Evolutionary conservation across 108 stramenopile genomes (phyloP), one percentile per base, ranked within the genome.

Genomic region (Discostella stelligeroides): DNA sequence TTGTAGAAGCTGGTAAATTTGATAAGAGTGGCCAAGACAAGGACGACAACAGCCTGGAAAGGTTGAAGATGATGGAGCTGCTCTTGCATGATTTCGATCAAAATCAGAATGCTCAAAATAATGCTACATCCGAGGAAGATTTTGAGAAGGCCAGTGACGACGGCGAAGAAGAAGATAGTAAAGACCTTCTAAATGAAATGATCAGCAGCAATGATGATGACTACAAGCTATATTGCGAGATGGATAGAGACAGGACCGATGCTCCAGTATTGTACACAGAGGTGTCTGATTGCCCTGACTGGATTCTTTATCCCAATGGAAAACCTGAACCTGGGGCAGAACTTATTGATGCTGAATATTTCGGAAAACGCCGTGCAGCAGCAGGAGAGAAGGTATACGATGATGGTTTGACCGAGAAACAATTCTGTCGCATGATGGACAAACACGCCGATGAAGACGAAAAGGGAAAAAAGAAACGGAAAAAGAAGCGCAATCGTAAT

Each of bases 1-100:
- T 97, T 40, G 95, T 98, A 1, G 97, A 96, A 70, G 88, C 92
- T 11, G 98, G 98, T n/a, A 86, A 97, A 73, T 98, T 98, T 75
- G 88, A 96, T 75, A 88, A 90, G 66, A 73, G 79, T 29, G 73
- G 82, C 46, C 76, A 86, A 80, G 84, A 83, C 70, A 56, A 81
- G 28, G 86, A 92, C 47, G 88, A 84, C 68, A 89, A 85, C 63
- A 94, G 90, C 60, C 68, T 89, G 11, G 92, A 94, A 68, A 71
- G 92, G 56, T 84, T 89, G 48, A 76, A 80, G 55, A 87, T 94
- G 85, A 94, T 94, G 92, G 92, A 94, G 73, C 79, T 94, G 15
- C 73, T 94, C 12, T 49, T 94, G 46, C 88, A 88, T 11, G 90
- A 94, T 66, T 94, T 94, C 60, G 89, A 90, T 50, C 38, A 68